Conservation (phyloP, 2,329 filamentous ascomycete species). For the Penicillium italicum region DNA sequence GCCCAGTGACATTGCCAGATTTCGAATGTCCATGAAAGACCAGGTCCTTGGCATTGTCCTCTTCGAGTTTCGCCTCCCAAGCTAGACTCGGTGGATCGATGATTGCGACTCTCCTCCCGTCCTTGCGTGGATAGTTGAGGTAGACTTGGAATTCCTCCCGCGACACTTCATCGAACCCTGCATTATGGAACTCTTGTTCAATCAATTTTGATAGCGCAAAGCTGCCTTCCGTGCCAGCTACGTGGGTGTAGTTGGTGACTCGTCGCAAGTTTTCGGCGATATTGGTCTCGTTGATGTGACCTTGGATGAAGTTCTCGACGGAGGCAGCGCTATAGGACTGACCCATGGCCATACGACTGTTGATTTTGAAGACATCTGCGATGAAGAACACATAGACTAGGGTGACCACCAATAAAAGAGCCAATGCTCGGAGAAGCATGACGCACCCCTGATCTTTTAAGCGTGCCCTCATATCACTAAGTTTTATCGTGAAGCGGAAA, state of each 20-base stretch:
- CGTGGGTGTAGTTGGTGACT: constrained; percentile 78
- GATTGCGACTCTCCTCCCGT: constrained; percentile 77
- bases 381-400: constrained; percentile 83
- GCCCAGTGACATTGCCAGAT: constrained; percentile 78
- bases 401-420: constrained; percentile 68
- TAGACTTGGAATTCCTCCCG: constrained; percentile 84
- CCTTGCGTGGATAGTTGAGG: constrained; percentile 79
- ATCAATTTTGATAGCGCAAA: constrained; percentile 82
- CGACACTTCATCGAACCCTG: constrained; percentile 69
- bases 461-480: constrained; percentile 32
- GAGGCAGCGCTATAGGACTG: constrained; percentile 80
- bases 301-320: constrained; percentile 70
- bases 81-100: constrained; percentile 63
- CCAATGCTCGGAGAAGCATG: constrained; percentile 68
- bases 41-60: constrained; percentile 70
- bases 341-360: constrained; percentile 60
- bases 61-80: constrained; percentile 83
- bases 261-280: constrained; percentile 72
- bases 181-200: constrained; percentile 68
- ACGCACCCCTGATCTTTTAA: constrained; percentile 56
- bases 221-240: constrained; percentile 93
- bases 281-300: constrained; percentile 64
- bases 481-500: constrained; percentile 40
- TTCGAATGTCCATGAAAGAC: constrained; percentile 89
- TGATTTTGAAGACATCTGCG: constrained; percentile 72